Conservation (phyloP, 495 filamentous ascomycete genomes). For the Hypoxylon cercidicola region DNA sequence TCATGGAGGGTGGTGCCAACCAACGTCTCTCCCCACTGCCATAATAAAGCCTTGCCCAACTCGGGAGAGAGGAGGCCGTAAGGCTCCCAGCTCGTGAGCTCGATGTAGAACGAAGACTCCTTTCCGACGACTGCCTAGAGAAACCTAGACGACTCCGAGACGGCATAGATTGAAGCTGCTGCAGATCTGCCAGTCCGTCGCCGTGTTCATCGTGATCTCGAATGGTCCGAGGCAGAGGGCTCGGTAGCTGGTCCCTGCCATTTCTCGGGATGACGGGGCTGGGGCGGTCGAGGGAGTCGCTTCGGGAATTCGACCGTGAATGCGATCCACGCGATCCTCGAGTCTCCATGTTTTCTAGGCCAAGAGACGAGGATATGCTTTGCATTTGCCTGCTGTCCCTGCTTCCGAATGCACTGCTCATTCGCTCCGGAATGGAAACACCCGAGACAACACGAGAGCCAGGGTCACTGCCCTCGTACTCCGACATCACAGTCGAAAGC, state of each 20-base stretch:
- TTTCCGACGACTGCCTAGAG: conserved; percentile 55
- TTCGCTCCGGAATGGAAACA: conserved; percentile 50
- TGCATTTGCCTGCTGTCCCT: conserved; percentile 60
- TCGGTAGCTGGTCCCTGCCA: conserved; percentile 35
- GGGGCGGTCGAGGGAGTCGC: conserved; percentile 54
- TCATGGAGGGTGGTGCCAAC: conserved; percentile 53
- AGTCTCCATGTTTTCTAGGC: conserved; percentile 49
- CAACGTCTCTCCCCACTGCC: conserved; percentile 63
- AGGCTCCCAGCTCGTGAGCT: conserved; percentile 66
- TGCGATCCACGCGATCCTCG: conserved; percentile 39
- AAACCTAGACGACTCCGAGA: conserved; percentile 59
- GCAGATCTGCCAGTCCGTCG: conserved; percentile 63
- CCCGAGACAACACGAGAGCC: conserved; percentile 57
- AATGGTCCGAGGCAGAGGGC: conserved; percentile 48
- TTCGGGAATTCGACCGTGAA: conserved; percentile 50
- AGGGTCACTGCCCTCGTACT: conserved; percentile 62
- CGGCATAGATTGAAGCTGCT: conserved; percentile 52
- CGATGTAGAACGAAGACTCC: conserved; percentile 58
- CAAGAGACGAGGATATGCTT: conserved; percentile 64
- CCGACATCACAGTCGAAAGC: conserved; percentile 77
- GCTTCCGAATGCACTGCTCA: conserved; percentile 52
- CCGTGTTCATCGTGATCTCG: conserved; percentile 66
- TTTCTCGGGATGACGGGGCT: conserved; percentile 49
- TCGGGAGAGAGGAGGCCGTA: conserved; percentile 65
- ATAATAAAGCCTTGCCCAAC: conserved; percentile 71